These are phyloP conservation scores for Rosa persica DNA, from an alignment of 306 rosid genomes.

Conservation along the genomic window DNA sequence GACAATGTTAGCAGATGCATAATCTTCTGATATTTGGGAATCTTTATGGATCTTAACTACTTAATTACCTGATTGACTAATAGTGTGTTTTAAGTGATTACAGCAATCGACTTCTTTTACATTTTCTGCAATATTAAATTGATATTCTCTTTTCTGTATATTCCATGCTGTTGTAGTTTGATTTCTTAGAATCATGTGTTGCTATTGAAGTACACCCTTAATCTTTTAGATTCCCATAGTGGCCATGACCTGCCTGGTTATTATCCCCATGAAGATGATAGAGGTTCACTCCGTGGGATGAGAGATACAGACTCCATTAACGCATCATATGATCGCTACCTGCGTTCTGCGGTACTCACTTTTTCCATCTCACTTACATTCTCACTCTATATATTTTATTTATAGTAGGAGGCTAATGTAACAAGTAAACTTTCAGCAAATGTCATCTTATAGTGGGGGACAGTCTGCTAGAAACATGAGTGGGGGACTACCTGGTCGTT, in stretches of 20 bases:
- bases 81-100: neutral
- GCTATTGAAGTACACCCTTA: constrained; percentile 32
- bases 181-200: constrained; percentile 10
- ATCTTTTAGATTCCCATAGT: constrained; percentile 63
- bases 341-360: constrained; percentile 73
- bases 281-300: constrained; percentile 68
- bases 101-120: neutral
- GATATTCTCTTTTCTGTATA: neutral
- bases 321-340: constrained; percentile 94
- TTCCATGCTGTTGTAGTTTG: neutral
- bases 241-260: constrained; percentile 66
- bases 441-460: constrained; percentile 67
- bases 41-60: neutral
- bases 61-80: neutral
- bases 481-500: constrained; percentile 53
- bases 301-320: constrained; percentile 90
- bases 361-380: constrained; percentile 24
- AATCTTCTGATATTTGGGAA: neutral
- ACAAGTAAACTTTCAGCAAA: constrained; percentile 55
- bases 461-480: constrained; percentile 71
- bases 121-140: neutral
- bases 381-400: neutral
- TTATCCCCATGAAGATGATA: constrained; percentile 72
- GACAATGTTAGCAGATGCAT: constrained; percentile 1
- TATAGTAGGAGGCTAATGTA: constrained; percentile 32